Evolutionary conservation across 2,329 filamentous ascomycete species (phyloP).

Genomic region (Zymoseptoria brevis): DNA sequence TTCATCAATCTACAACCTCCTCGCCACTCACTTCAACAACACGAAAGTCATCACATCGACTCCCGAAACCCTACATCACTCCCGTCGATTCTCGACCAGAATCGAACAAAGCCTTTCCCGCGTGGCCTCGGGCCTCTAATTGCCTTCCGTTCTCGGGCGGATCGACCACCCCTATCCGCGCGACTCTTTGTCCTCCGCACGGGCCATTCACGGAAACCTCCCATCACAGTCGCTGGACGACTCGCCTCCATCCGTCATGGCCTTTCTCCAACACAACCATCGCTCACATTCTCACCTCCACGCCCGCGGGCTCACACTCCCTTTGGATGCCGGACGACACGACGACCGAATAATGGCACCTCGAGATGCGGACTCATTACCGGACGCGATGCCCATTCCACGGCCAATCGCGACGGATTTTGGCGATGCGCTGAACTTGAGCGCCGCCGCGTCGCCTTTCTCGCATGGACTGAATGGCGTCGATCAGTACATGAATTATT

Average conservation of each 20-base stretch:
- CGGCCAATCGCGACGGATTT: constrained; percentile 9
- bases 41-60: background rate
- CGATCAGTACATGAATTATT: constrained; percentile 40
- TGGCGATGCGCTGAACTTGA: constrained; percentile 14
- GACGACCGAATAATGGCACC: constrained; percentile 11
- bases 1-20: background rate
- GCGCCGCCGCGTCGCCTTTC: constrained; percentile 15
- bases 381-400: constrained; percentile 11
- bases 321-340: background rate
- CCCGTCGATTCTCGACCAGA: background rate
- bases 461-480: constrained; percentile 41
- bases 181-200: background rate
- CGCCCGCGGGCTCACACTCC: background rate
- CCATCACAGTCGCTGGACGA: background rate
- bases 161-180: background rate
- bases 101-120: background rate
- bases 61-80: background rate
- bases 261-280: background rate
- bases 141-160: background rate
- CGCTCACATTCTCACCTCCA: background rate
- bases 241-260: background rate
- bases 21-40: background rate
- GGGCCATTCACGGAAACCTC: background rate
- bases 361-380: constrained; percentile 11
- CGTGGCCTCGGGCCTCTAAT: background rate